These are phyloP conservation scores for Coemansia sp. DNA, from an alignment of 192 early-diverging fungal species.

Conservation along the genomic window DNA sequence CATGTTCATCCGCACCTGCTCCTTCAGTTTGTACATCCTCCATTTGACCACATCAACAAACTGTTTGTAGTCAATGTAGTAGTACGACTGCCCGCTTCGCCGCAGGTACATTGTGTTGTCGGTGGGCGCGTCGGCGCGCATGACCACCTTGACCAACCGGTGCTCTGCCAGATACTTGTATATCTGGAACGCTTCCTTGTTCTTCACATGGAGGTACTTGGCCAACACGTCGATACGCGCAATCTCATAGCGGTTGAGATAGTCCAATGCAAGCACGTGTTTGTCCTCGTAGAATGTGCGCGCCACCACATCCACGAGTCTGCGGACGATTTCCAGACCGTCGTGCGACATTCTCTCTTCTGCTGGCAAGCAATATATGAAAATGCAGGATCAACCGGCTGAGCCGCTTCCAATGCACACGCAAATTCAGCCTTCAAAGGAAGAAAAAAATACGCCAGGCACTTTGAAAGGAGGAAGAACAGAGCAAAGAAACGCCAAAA, in stretches of 20 bases:
- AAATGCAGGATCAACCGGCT: too few species aligned
- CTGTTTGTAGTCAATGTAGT: conserved; percentile 89
- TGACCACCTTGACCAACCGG: conserved; percentile 54
- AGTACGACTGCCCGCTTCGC: conserved; percentile 57
- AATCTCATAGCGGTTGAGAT: conserved; percentile 66
- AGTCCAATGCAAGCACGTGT: conserved; percentile 78
- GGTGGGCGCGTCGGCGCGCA: conserved; percentile 26
- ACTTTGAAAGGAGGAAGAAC: too few species aligned
- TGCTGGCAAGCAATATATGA: too few species aligned
- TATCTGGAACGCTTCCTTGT: conserved; percentile 70
- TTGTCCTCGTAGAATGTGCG: conserved; percentile 79
- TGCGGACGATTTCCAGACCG: conserved; percentile 51
- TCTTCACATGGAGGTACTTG: conserved; percentile 57
- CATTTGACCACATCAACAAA: conserved; percentile 91
- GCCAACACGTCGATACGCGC: conserved; percentile 77
- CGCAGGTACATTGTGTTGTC: conserved; percentile 51
- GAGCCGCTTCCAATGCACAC: too few species aligned
- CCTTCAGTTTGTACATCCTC: conserved; percentile 82
- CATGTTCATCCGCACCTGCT: conserved; percentile 55
- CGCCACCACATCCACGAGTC: conserved; percentile 68
- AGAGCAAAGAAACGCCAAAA: too few species aligned
- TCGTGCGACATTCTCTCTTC: conserved; percentile 29
- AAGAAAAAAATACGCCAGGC: too few species aligned
- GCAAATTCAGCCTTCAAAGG: too few species aligned
- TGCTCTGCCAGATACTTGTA: conserved; percentile 76